Conservation (phyloP, 768 basidiomycete genomes). For the Mrakia frigida region DNA sequence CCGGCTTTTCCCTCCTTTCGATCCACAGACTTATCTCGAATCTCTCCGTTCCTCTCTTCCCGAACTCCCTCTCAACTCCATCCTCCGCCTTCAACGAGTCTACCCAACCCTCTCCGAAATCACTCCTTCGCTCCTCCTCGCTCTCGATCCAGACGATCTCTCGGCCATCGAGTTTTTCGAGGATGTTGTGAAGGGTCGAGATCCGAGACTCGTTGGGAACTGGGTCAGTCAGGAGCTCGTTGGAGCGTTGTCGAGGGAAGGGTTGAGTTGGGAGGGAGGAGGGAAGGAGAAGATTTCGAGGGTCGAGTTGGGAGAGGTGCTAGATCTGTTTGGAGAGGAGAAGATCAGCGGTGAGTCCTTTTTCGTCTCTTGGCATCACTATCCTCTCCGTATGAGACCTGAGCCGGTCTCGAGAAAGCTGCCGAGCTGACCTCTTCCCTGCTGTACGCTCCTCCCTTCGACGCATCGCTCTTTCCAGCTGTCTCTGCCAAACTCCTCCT, state of each 20-base stretch:
- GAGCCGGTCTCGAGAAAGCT: neutral
- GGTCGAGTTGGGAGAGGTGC: slow-evolving; percentile 65
- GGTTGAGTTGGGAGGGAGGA: slow-evolving; percentile 42
- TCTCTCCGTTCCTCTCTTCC: slow-evolving; percentile 16
- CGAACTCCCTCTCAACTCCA: slow-evolving; percentile 65
- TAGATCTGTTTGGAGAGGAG: slow-evolving; percentile 65
- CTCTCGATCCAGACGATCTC: slow-evolving; percentile 57
- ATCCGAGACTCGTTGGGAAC: slow-evolving; percentile 65
- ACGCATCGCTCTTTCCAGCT: slow-evolving; percentile 48
- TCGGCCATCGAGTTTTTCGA: slow-evolving; percentile 78
- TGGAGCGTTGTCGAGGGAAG: slow-evolving; percentile 62
- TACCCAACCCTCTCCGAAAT: slow-evolving; percentile 54
- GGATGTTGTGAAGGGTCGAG: slow-evolving; percentile 51
- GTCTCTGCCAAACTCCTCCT: slow-evolving; percentile 73
- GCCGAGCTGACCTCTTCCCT: slow-evolving; percentile 32
- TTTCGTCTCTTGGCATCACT: neutral
- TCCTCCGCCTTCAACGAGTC: slow-evolving; percentile 52
- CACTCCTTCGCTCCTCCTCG: slow-evolving; percentile 70
- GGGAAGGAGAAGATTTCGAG: slow-evolving; percentile 54
- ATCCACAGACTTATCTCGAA: slow-evolving; percentile 48
- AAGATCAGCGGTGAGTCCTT: slow-evolving; percentile 60
- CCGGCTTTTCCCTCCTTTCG: slow-evolving; percentile 37
- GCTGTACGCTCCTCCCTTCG: neutral
- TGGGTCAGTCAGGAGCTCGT: slow-evolving; percentile 88
- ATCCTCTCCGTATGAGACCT: too few relatives aligned